phyloP scores from a whole-genome alignment of 2,329 filamentous ascomycete genomes.

The Endothia cerciana region DNA sequence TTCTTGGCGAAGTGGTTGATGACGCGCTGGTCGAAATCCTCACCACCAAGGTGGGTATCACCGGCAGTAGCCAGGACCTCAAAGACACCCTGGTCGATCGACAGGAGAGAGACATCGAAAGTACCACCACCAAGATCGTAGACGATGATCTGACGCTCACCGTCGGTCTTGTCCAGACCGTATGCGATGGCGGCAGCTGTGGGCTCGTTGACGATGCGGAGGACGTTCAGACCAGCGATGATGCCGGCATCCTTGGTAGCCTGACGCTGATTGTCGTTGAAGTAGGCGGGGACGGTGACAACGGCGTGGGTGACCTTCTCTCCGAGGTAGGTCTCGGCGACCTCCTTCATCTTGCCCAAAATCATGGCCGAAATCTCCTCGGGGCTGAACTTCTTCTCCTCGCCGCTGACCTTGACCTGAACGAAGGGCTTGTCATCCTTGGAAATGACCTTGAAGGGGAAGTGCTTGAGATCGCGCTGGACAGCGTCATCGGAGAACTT shows the following conservation, averaged over 20 bases:
- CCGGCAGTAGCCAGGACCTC: constrained; percentile 93
- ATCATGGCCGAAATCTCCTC: constrained; percentile 84
- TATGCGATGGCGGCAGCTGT: constrained; percentile 95
- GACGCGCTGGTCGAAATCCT: constrained; percentile 98
- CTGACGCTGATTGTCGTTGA: constrained; percentile 98
- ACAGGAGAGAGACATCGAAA: constrained; percentile 91
- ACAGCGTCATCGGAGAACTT: constrained; percentile 85
- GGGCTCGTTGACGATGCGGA: constrained; percentile 96
- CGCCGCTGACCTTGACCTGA: constrained; percentile 69
- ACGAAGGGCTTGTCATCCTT: constrained; percentile 90
- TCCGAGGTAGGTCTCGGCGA: constrained; percentile 77
- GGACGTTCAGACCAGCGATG: constrained; percentile 91
- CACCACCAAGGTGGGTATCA: constrained; percentile 97
- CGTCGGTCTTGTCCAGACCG: constrained; percentile 83
- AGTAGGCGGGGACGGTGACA: constrained; percentile 95
- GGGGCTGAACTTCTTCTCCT: constrained; percentile 74
- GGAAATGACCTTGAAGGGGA: constrained; percentile 92
- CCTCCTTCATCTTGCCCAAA: constrained; percentile 83
- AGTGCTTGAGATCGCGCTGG: constrained; percentile 95
- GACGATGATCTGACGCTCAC: constrained; percentile 86
- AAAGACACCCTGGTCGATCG: constrained; percentile 89
- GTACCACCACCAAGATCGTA: constrained; percentile 95
- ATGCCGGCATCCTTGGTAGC: constrained; percentile 93
- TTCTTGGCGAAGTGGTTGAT: constrained; percentile 95
- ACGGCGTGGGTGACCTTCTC: constrained; percentile 87